A percentile compares a stretch with the other conserved stretches of the same genome.
Conservation (phyloP, 345 rosid species). For the Salix koriyanagi region DNA sequence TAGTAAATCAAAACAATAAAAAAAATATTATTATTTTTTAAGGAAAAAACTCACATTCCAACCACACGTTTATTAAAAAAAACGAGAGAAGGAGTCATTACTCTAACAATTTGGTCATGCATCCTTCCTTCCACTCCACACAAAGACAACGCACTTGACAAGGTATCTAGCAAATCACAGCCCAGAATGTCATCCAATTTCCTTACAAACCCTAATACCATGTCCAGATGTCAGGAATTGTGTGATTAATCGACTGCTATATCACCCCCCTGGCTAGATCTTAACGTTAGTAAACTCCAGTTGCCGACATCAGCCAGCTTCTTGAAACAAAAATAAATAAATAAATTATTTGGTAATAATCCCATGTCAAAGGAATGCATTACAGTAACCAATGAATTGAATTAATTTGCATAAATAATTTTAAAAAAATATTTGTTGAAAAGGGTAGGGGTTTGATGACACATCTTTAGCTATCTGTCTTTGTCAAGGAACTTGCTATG, state of each 20-base stretch:
- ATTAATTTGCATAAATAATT: neutral
- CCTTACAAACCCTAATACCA: neutral
- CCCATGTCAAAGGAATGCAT: neutral
- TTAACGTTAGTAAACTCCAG: neutral
- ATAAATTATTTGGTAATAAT: neutral
- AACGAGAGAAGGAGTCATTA: neutral
- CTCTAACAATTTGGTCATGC: neutral
- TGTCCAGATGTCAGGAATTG: neutral
- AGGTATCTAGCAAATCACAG: neutral
- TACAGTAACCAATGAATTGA: neutral
- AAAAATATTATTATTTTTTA: too few species aligned
- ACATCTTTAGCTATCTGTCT: slow-evolving; percentile 4
- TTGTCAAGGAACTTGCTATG: neutral
- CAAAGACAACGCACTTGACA: neutral
- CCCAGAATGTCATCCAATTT: neutral
- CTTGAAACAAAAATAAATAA: neutral
- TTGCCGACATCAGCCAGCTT: neutral
- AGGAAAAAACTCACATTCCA: too few species aligned
- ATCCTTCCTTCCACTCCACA: neutral
- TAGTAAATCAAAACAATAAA: too few species aligned
- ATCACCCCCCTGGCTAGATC: neutral
- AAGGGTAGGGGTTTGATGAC: neutral
- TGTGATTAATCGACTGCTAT: neutral
- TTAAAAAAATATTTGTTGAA: neutral
- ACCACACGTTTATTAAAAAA: neutral